Evolutionary conservation across 352 stramenopile species (phyloP), one percentile per base, ranked within the genome.

Genomic region (Pilasporangium apinafurcum): DNA sequence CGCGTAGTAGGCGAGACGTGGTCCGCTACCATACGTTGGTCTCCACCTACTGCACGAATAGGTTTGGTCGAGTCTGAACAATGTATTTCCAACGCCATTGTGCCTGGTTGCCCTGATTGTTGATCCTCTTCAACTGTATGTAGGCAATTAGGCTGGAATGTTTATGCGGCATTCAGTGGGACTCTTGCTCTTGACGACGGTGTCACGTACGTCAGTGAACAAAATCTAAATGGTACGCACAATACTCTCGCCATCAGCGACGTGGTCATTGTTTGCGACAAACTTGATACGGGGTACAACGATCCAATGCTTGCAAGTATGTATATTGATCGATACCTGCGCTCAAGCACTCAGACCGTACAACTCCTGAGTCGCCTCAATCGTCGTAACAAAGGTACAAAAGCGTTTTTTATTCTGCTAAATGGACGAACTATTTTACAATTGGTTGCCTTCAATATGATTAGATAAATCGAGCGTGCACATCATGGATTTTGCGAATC

Each of bases 201-300:
- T 37, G 26, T 14, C 38, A 20, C 34, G 34, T 41, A 42, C 8
- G 69, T 84, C 14, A 84, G 73, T 1, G 78, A 90, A 32, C 62
- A 83, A 24, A 85, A 67, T 1, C 40, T 87, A n/a, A 92, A 88
- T 45, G 59, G 53, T 30, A 67, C 62, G 7, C 58, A 58, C 30
- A 51, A 67, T 17, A 73, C 71, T 3, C 43, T 90, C 12, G 49
- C 60, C 4, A 71, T 66, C 22, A 86, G 73, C 24, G 77, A 90
- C 37, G 53, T 91, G 13, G 69, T 92, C 21, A 79, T 92, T 48
- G 81, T 92, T 5, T 92, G 81, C 59, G 81, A 92, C 41, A 92
- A 92, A 40, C 73, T 92, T 6, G 81, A 92, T 36, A 92, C 81
- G 2, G 81, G 81, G 3, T 92, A 87, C 63, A 92, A 88, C 38